These are phyloP conservation scores for Xylogone sp. DNA, from an alignment of 2,329 filamentous ascomycete species.

Conservation along the genomic window DNA sequence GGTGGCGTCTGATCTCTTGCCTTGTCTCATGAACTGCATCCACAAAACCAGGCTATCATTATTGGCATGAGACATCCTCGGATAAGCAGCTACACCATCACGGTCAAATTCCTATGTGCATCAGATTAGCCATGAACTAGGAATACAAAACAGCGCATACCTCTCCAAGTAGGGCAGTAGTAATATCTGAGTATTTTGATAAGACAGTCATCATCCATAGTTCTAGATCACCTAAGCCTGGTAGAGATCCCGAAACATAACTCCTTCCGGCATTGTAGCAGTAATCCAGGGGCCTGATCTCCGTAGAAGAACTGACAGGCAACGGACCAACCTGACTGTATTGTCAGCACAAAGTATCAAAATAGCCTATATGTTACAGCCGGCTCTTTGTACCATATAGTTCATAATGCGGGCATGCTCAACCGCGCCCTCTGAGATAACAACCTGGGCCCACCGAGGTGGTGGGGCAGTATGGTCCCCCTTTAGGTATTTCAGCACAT, in stretches of 20 bases:
- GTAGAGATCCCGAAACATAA: constrained; percentile 3
- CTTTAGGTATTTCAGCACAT: constrained; percentile 12
- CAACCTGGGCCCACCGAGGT: constrained; percentile 11
- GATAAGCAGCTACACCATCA: background rate
- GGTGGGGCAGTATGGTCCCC: constrained; percentile 6
- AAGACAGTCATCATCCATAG: background rate
- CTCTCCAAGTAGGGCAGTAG: background rate
- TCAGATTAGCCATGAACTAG: background rate
- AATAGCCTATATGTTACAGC: background rate
- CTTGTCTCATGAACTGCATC: background rate
- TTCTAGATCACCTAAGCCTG: constrained; percentile 1
- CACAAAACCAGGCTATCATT: background rate
- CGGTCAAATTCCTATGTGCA: background rate
- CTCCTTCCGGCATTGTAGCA: constrained; percentile 10
- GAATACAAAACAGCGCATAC: background rate
- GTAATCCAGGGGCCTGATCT: constrained; percentile 6
- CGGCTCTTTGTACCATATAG: constrained; percentile 7
- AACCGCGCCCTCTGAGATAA: constrained; percentile 7
- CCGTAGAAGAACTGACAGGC: constrained; percentile 6
- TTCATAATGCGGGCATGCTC: constrained; percentile 2
- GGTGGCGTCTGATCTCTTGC: background rate
- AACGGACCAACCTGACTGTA: constrained; percentile 11
- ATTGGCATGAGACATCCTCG: background rate
- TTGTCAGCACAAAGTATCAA: background rate
- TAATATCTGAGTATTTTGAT: constrained; percentile 2